Base-by-base conservation (phyloP, 352 stramenopile genomes). In the Globisporangium rhizosaccharum region DNA sequence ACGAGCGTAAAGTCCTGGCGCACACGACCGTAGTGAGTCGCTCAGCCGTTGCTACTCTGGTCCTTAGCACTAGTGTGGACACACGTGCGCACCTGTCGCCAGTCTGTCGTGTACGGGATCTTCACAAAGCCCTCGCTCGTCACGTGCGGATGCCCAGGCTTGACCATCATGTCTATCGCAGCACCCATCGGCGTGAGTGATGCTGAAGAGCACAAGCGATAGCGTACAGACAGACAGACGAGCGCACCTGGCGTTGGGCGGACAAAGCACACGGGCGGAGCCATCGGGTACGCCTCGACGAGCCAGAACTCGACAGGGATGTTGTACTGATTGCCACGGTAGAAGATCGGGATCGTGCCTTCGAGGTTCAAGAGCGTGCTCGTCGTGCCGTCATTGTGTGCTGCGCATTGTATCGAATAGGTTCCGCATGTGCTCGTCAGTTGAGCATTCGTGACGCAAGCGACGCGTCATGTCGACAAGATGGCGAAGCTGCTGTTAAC, bases 331-430 rank as follows among this genome's bases (percentile, higher is more conserved):
- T 89, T 94, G 50, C 79, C 68, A 9, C 84, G 67, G 59, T 96
- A 96, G 67, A 94, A 95, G 60, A 96, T 96, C 12, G 87, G 85
- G 67, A 96, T 95, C n/a, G 88, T 96, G 47, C 88, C 88, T 46
- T 88, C 80, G 8, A 95, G 70, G 58, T 92, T 86, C 36, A 95
- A 68, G 59, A 93, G 61, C 53, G 81, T 95, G 56, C 86, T 94
- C 7, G 84, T 94, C 3, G 80, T 88, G 45, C 86, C 86, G 67
- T 95, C 85, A 56, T 95, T 95, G 46, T 95, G 82, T 26, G 86
- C 84, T 93, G 53, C 46, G 36, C 10, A 39, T 39, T 39, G 7
- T 7, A 12, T 39, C 7, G 33, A 53, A n/a, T 23, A 48, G 15
- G 56, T 3, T 48, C 3, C 30, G 12, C 17, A 8, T 10, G 18